Percentiles rank a stretch among this genome's conserved stretches.
These are phyloP conservation scores for Cenococcum geophilum DNA, from an alignment of 495 filamentous ascomycete genomes.

Conservation along the genomic window DNA sequence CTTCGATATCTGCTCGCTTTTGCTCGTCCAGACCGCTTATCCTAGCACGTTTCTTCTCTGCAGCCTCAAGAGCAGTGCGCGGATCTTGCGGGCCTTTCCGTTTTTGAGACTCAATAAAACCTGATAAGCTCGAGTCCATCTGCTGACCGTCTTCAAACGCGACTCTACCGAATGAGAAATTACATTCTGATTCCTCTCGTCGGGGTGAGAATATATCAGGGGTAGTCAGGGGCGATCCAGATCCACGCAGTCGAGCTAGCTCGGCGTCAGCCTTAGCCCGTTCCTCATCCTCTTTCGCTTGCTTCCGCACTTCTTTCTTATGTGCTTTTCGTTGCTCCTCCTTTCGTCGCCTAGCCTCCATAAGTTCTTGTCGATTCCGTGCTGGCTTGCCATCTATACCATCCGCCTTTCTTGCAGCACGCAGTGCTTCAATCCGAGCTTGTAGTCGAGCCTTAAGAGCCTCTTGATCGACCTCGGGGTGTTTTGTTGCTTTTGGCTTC, in stretches of 20 bases:
- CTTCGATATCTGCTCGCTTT: slow-evolving; percentile 76
- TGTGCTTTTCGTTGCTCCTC: slow-evolving; percentile 76
- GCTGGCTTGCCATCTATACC: slow-evolving; percentile 71
- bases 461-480: slow-evolving; percentile 50
- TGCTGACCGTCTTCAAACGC: slow-evolving; percentile 79
- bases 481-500: slow-evolving; percentile 41
- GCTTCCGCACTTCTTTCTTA: slow-evolving; percentile 72
- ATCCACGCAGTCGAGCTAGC: slow-evolving; percentile 35
- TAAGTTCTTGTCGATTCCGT: slow-evolving; percentile 76
- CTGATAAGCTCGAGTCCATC: slow-evolving; percentile 58
- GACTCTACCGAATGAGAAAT: slow-evolving; percentile 81
- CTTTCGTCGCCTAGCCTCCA: slow-evolving; percentile 81
- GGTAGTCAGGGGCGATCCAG: slow-evolving; percentile 13
- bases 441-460: slow-evolving; percentile 68
- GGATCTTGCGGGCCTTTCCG: slow-evolving; percentile 74
- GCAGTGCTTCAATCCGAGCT: slow-evolving; percentile 73
- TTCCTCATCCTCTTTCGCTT: slow-evolving; percentile 70
- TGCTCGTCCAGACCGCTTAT: slow-evolving; percentile 62
- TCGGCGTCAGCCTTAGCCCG: slow-evolving; percentile 56
- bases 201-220: slow-evolving; percentile 28
- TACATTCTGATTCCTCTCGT: slow-evolving; percentile 43
- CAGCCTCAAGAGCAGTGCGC: slow-evolving; percentile 63
- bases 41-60: slow-evolving; percentile 62
- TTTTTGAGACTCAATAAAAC: slow-evolving; percentile 54
- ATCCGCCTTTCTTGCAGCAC: slow-evolving; percentile 75